Evolutionary conservation across 2,329 filamentous ascomycete genomes (phyloP).

Genomic region (Alternaria gansuensis): DNA sequence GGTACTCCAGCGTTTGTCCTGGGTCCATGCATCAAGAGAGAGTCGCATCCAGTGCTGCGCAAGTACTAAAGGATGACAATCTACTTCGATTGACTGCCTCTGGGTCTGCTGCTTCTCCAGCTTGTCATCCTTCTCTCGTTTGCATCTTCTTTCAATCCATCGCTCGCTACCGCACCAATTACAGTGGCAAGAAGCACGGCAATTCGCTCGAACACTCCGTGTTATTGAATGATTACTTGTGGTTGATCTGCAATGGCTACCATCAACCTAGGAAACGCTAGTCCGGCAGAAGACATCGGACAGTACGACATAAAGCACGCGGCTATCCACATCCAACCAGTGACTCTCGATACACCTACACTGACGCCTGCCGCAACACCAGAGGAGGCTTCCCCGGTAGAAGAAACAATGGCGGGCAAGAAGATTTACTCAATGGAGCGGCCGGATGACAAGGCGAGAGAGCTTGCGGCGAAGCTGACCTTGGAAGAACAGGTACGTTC

Average conservation of each 20-base stretch:
- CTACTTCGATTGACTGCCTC: slow-evolving; percentile 36
- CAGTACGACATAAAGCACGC: slow-evolving; percentile 48
- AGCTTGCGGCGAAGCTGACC: slow-evolving; percentile 48
- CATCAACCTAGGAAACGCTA: slow-evolving; percentile 43
- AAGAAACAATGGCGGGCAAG: slow-evolving; percentile 46
- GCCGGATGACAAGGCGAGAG: slow-evolving; percentile 48
- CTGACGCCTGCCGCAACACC: slow-evolving; percentile 44
- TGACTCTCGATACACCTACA: slow-evolving; percentile 37
- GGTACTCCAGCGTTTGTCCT: slow-evolving; percentile 46
- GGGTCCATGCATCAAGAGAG: slow-evolving; percentile 44
- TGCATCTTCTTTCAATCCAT: slow-evolving; percentile 2
- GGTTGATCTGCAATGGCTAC: slow-evolving; percentile 44
- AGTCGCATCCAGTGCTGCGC: slow-evolving; percentile 30
- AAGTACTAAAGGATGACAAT: slow-evolving; percentile 53
- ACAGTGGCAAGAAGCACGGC: slow-evolving; percentile 40
- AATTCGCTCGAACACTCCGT: slow-evolving; percentile 39
- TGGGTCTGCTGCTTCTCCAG: slow-evolving; percentile 25
- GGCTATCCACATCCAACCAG: slow-evolving; percentile 42
- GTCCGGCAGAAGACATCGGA: slow-evolving; percentile 37
- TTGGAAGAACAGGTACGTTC: slow-evolving; percentile 53
- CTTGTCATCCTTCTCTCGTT: slow-evolving; percentile 21
- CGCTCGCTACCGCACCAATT: slow-evolving; percentile 21
- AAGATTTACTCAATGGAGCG: slow-evolving; percentile 45
- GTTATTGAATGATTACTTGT: slow-evolving; percentile 29
- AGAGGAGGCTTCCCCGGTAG: slow-evolving; percentile 36